These are phyloP conservation scores for Rutstroemia sp. DNA, from an alignment of 2,329 filamentous ascomycete genomes.

Conservation along the genomic window DNA sequence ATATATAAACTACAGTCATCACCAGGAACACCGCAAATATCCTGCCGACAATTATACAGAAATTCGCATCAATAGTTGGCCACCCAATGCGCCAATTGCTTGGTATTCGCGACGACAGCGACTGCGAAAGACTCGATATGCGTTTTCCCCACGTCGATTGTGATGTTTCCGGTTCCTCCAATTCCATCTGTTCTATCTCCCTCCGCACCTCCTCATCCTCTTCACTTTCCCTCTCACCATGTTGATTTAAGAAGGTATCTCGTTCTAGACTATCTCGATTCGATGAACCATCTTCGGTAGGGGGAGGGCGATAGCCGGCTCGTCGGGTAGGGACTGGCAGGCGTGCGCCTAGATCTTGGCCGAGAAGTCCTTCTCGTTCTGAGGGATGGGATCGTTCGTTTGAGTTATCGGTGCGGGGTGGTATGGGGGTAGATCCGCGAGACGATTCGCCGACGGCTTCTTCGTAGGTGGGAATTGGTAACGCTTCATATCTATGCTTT, in stretches of 20 bases:
- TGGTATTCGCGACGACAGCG: conserved; percentile 26
- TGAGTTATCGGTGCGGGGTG: conserved; percentile 40
- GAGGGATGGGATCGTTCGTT: conserved; percentile 59
- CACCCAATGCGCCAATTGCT: conserved; percentile 26
- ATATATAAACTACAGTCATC: conserved; percentile 68
- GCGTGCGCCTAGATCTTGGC: conserved; percentile 38
- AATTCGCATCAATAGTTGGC: conserved; percentile 28
- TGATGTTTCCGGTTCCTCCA: conserved; percentile 57
- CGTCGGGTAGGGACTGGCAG: conserved; percentile 36
- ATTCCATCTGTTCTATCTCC: conserved; percentile 85
- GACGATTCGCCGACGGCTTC: conserved; percentile 63
- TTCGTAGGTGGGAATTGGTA: conserved; percentile 77
- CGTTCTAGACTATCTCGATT: conserved; percentile 21
- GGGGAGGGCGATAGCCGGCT: conserved; percentile 67
- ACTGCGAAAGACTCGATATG: conserved; percentile 28
- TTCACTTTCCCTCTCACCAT: conserved; percentile 36
- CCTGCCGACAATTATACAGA: conserved; percentile 60
- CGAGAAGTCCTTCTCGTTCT: conserved; percentile 71
- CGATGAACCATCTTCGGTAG: conserved; percentile 65
- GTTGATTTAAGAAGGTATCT: conserved; percentile 42
- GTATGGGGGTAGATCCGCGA: conserved; percentile 54
- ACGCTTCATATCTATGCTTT: conserved; percentile 50
- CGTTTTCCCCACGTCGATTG: conserved; percentile 30
- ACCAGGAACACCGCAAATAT: conserved; percentile 70
- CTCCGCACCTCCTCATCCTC: conserved; percentile 62